Evolutionary conservation across 768 basidiomycete species (phyloP).

Genomic region (Omphalotus guepiniiformis): DNA sequence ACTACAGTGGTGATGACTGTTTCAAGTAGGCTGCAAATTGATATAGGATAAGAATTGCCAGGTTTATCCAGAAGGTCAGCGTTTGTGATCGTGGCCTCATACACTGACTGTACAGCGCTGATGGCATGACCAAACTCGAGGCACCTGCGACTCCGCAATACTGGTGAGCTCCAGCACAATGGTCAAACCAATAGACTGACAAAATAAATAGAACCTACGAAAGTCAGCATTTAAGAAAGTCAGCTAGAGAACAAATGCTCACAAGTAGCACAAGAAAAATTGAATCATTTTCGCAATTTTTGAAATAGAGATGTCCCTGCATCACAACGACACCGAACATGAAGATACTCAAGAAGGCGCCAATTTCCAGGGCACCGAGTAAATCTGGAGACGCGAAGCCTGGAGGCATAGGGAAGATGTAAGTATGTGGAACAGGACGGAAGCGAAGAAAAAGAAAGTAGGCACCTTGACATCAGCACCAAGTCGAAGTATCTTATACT

Average conservation of each 20-base stretch:
- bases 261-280: neutral
- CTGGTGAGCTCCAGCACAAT: too few species aligned
- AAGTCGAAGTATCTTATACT: too few species aligned
- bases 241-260: neutral
- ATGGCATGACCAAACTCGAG: constrained; percentile 9
- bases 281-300: constrained; percentile 1
- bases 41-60: neutral
- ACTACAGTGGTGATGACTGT: neutral
- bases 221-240: neutral
- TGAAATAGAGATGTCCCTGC: constrained; percentile 2
- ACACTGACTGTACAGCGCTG: constrained; percentile 4
- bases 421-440: neutral
- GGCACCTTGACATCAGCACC: neutral
- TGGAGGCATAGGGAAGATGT: neutral
- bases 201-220: neutral
- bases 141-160: too few species aligned
- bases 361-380: constrained; percentile 5
- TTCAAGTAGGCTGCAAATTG: neutral
- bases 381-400: neutral
- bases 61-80: constrained; percentile 5
- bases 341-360: constrained; percentile 2
- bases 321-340: constrained; percentile 2
- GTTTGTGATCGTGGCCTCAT: constrained; percentile 9
- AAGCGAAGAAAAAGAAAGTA: neutral
- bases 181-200: neutral